These are phyloP conservation scores for Colletotrichum viniferum DNA, from an alignment of 2,329 filamentous ascomycete genomes.

Conservation along the genomic window DNA sequence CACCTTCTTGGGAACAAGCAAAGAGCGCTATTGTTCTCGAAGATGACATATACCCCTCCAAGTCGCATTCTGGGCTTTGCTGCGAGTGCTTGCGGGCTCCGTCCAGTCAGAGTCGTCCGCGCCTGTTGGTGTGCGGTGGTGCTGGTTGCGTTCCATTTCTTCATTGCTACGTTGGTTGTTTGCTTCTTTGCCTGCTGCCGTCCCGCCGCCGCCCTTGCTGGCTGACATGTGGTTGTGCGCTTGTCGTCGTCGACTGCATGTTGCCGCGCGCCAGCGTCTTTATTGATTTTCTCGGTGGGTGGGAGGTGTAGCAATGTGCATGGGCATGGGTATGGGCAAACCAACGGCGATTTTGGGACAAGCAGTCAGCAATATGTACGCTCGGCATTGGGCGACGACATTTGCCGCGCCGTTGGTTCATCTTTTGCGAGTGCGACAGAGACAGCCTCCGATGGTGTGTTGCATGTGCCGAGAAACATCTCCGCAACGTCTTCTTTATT, in stretches of 20 bases:
- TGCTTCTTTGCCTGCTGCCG: background rate
- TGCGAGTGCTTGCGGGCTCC: background rate
- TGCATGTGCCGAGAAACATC: background rate
- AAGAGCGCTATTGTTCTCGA: slow-evolving; percentile 3
- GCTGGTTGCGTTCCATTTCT: background rate
- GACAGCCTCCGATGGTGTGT: background rate
- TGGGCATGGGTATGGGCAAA: background rate
- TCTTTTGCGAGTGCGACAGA: background rate
- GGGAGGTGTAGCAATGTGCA: background rate
- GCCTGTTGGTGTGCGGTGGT: background rate
- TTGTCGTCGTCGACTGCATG: slow-evolving; percentile 1
- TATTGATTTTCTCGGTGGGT: background rate
- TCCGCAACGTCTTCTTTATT: background rate
- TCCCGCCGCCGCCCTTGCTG: background rate
- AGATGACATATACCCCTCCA: background rate
- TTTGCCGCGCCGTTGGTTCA: background rate
- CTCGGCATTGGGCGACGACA: background rate
- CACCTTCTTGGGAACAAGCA: background rate
- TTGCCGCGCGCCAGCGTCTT: slow-evolving; percentile 9
- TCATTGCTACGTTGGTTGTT: background rate
- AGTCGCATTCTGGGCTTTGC: background rate
- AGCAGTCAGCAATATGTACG: background rate
- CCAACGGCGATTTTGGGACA: background rate
- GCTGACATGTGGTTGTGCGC: background rate
- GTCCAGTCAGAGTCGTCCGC: background rate